A percentile compares a stretch with the other conserved stretches of the same genome.
Evolutionary conservation across 345 rosid genomes (phyloP).

Genomic region (Gossypium anomalum): DNA sequence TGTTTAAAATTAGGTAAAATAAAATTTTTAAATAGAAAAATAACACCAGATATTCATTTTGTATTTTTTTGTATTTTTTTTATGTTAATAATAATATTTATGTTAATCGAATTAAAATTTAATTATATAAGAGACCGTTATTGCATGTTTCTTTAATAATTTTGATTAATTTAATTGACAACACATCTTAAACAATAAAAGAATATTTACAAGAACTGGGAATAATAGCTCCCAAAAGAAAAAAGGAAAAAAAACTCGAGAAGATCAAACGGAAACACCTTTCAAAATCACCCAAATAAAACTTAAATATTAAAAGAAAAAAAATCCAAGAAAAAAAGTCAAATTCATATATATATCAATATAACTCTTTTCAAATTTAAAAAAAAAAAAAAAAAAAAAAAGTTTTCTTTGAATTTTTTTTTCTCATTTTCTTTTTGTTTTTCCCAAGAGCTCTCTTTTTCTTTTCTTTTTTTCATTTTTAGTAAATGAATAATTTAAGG

Average conservation of each 20-base stretch:
- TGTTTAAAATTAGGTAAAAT: too few species aligned
- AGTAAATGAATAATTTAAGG: neutral
- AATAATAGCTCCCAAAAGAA: neutral
- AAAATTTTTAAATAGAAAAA: too few species aligned
- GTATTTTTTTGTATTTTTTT: too few species aligned
- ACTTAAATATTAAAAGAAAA: neutral
- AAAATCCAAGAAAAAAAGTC: slow-evolving; percentile 19
- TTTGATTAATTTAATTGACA: neutral
- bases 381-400: neutral
- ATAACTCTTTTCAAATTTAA: neutral
- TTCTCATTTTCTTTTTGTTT: too few species aligned
- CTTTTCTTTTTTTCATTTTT: neutral
- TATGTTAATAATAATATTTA: too few species aligned
- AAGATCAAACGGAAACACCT: slow-evolving; percentile 21
- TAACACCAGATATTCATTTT: too few species aligned
- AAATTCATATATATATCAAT: slow-evolving; percentile 18
- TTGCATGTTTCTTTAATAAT: neutral
- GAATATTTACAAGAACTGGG: too few species aligned
- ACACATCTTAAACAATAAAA: neutral
- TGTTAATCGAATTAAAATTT: too few species aligned
- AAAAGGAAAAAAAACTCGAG: slow-evolving; percentile 7
- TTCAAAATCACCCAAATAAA: slow-evolving; percentile 15
- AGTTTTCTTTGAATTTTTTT: neutral
- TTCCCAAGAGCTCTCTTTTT: slow-evolving; percentile 6
- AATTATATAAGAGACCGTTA: too few species aligned